Evolutionary conservation across 139 green algal species (phyloP).

Genomic region (Picochlorum sp.): DNA sequence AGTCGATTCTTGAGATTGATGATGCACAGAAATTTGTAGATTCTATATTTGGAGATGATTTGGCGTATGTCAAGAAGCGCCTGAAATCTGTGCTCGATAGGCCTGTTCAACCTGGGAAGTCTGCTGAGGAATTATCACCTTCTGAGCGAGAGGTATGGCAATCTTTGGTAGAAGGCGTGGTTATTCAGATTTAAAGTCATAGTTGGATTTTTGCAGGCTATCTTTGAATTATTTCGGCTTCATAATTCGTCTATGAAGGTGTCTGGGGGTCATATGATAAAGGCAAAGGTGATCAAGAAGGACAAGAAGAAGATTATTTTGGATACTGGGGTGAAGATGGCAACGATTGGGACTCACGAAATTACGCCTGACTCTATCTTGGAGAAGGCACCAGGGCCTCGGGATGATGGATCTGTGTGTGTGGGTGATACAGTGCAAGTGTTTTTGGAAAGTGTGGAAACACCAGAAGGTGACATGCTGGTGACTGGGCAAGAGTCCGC

Average conservation of each 20-base stretch:
- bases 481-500: slow-evolving; percentile 20
- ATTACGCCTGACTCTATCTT: slow-evolving; percentile 20
- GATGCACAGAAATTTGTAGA: background rate
- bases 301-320: slow-evolving; percentile 14
- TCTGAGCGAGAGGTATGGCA: slow-evolving; percentile 1
- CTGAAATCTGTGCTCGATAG: slow-evolving; percentile 3
- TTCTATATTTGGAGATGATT: background rate
- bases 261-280: slow-evolving; percentile 25
- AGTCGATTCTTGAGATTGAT: background rate
- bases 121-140: background rate
- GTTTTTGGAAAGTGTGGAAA: slow-evolving; percentile 23
- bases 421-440: slow-evolving; percentile 27
- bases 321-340: slow-evolving; percentile 22
- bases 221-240: slow-evolving; percentile 18
- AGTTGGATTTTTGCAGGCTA: background rate
- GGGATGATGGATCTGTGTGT: slow-evolving; percentile 5
- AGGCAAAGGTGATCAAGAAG: slow-evolving; percentile 20
- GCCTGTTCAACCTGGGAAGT: background rate
- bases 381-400: background rate
- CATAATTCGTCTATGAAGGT: slow-evolving; percentile 24
- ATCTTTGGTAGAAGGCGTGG: too few species aligned
- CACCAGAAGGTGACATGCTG: slow-evolving; percentile 21
- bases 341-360: slow-evolving; percentile 11
- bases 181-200: too few species aligned
- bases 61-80: background rate